Evolutionary conservation across 2,329 filamentous ascomycete genomes (phyloP), one percentile per base, ranked within the genome.

Genomic region (Penicillium sp.): DNA sequence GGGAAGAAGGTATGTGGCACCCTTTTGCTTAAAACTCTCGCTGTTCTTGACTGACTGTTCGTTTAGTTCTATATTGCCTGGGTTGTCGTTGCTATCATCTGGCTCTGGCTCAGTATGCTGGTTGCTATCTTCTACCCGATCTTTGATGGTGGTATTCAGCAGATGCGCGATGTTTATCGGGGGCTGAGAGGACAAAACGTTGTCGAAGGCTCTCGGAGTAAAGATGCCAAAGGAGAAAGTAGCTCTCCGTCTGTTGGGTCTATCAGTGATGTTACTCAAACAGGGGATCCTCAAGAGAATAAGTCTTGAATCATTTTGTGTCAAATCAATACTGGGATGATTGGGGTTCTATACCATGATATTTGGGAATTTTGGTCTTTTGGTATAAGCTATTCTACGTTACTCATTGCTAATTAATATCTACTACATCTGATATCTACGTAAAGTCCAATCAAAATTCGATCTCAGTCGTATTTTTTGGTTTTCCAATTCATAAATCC

Each of bases 201-300:
- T 33, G 31, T 33, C 31, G 31, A 33, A 12, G 31, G 31, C 73
- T 4, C n/a, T 29, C 29, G 8, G 9, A 41, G 27, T 19, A 25
- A 39, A 8, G 50, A 54, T 31, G 21, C 17, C 19, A 47, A 50
- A 17, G 44, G 44, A 17, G 51, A 39, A 21, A 47, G 45, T 29
- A 25, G 8, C 1, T 55, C 56, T 6, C 51, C 52, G 0, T 58
- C 51, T 44, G 45, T 13, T 41, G 42, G 41, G 25, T 56, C 48
- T 33, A 33, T 47, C 19, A 53, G 54, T 13, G 41, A 53, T 29
- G 33, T 35, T 19, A 42, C 23, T 27, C 48, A 36, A 4, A 23
- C 27, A 10, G 54, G 48, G 8, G 48, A 47, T 7, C 0, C 4
- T 15, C 54, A 52, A 53, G 48, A 21, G 6, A 41, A 12, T 7